phyloP scores from a whole-genome alignment of 1,139 yeast genomes.

The Komagataea norvegica region DNA sequence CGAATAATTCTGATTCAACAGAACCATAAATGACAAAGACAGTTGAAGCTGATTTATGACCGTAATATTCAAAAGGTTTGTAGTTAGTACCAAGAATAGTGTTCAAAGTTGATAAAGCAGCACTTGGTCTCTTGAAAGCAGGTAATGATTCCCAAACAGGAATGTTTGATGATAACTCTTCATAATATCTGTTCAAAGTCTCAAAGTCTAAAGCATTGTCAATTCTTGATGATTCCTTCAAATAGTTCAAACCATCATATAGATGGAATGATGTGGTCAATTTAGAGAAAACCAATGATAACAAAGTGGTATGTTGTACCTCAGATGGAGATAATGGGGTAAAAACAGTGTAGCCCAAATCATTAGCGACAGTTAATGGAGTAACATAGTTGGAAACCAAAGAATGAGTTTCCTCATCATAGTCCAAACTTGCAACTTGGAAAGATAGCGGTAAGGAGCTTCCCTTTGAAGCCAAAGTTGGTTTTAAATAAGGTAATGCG shows the following conservation, averaged over 20 bases:
- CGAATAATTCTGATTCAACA: constrained; percentile 53
- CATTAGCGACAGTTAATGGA: constrained; percentile 59
- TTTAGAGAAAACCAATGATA: constrained; percentile 62
- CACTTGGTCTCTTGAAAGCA: constrained; percentile 35
- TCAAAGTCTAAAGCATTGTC: constrained; percentile 42
- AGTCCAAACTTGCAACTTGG: constrained; percentile 71
- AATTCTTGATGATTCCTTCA: constrained; percentile 51
- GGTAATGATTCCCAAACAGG: constrained; percentile 27
- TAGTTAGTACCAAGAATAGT: constrained; percentile 53
- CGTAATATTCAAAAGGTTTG: constrained; percentile 64
- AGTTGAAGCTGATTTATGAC: constrained; percentile 54
- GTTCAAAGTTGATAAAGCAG: constrained; percentile 51
- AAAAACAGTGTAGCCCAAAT: constrained; percentile 65
- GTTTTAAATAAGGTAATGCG: constrained; percentile 65
- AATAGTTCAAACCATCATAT: constrained; percentile 73
- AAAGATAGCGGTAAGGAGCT: constrained; percentile 58
- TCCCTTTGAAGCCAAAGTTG: constrained; percentile 36
- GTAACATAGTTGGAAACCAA: constrained; percentile 65
- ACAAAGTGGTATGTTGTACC: constrained; percentile 61
- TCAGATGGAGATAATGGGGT: constrained; percentile 62
- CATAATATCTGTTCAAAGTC: constrained; percentile 41
- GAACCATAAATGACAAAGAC: constrained; percentile 80
- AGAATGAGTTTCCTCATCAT: constrained; percentile 45
- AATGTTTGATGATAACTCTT: constrained; percentile 30
- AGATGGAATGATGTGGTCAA: constrained; percentile 61